These are phyloP conservation scores for Vachellia collinsii DNA, from an alignment of 306 rosid genomes.

Conservation along the genomic window DNA sequence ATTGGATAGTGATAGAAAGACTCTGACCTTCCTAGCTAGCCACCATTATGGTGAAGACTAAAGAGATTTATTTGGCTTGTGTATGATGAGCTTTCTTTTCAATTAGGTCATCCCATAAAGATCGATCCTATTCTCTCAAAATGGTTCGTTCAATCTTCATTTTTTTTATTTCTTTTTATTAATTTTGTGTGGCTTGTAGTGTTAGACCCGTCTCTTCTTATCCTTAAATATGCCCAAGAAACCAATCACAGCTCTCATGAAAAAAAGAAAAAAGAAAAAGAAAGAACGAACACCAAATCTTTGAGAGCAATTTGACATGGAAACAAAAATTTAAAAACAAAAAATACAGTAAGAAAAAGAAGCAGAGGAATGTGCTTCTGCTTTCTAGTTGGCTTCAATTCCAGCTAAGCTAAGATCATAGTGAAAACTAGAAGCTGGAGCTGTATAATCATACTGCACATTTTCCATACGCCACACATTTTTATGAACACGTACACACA, in stretches of 20 bases:
- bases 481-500: background rate
- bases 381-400: slow-evolving; percentile 43
- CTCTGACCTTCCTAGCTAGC: slow-evolving; percentile 22
- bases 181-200: slow-evolving; percentile 32
- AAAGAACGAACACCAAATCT: slow-evolving; percentile 30
- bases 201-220: slow-evolving; percentile 38
- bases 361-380: background rate
- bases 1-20: slow-evolving; percentile 36
- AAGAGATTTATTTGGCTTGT: slow-evolving; percentile 11
- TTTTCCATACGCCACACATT: background rate
- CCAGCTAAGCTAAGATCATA: slow-evolving; percentile 13
- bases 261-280: background rate
- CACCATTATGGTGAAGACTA: slow-evolving; percentile 9
- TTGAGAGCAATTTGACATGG: background rate
- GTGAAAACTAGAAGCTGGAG: background rate
- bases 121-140: slow-evolving; percentile 3
- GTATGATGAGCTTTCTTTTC: slow-evolving; percentile 34
- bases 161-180: background rate
- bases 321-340: background rate
- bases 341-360: background rate
- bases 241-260: slow-evolving; percentile 10
- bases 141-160: slow-evolving; percentile 22
- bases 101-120: slow-evolving; percentile 48
- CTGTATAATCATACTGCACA: background rate
- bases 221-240: slow-evolving; percentile 32